phyloP scores from a whole-genome alignment of 202 grass and related monocot species.

The Hordeum pubiflorum region DNA sequence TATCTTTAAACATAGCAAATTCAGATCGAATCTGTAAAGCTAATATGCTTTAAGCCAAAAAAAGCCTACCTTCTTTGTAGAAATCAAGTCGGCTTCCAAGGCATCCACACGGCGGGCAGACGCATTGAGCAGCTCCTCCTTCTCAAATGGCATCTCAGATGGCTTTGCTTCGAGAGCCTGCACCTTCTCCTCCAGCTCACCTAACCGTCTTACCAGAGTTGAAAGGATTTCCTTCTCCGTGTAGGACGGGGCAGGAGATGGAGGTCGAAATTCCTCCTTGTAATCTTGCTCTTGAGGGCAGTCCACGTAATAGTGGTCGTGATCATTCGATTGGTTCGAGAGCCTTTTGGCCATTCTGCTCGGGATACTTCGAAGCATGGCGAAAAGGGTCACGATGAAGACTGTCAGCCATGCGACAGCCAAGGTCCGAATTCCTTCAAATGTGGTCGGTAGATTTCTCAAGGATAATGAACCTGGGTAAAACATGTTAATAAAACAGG shows the following conservation, averaged over 20 bases:
- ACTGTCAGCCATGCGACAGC: constrained; percentile 63
- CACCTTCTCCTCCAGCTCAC: constrained; percentile 83
- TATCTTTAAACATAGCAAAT: neutral
- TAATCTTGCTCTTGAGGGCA: constrained; percentile 47
- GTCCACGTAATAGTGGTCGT: constrained; percentile 37
- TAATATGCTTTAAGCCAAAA: neutral
- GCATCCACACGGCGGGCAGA: constrained; percentile 78
- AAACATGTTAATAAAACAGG: constrained; percentile 8
- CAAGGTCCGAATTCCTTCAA: constrained; percentile 42
- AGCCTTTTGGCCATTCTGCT: constrained; percentile 60
- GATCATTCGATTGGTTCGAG: constrained; percentile 35
- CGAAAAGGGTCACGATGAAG: constrained; percentile 56
- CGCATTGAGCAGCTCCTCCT: constrained; percentile 87
- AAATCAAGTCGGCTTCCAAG: constrained; percentile 92
- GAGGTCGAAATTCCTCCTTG: constrained; percentile 80
- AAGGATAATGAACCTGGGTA: constrained; percentile 36
- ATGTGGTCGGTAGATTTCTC: constrained; percentile 25
- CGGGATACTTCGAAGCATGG: constrained; percentile 46
- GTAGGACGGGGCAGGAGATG: constrained; percentile 77
- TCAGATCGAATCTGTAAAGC: neutral
- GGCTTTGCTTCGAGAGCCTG: constrained; percentile 72
- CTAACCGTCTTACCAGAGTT: constrained; percentile 58
- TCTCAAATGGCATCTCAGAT: constrained; percentile 83
- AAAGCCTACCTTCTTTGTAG: constrained; percentile 83
- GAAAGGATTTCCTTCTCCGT: constrained; percentile 68